Percentiles rank a stretch among this genome's conserved stretches.
Conservation (phyloP, 2,329 filamentous ascomycete genomes). For the Xylariaceae sp. region DNA sequence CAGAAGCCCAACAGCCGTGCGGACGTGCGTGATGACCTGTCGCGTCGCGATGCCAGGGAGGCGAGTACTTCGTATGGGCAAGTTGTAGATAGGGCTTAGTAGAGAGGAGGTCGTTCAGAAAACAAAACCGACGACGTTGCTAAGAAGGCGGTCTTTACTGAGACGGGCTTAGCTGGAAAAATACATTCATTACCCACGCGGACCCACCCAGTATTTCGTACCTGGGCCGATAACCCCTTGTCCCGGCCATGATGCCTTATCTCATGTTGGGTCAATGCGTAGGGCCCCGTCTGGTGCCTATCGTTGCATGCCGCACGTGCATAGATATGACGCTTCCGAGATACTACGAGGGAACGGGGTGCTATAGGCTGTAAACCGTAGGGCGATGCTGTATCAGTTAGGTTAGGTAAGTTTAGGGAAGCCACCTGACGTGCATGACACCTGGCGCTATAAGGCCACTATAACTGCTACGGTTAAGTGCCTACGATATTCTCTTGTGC, state of each 20-base stretch:
- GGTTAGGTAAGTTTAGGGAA: neutral
- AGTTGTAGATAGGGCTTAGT: constrained; percentile 2
- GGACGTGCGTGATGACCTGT: constrained; percentile 9
- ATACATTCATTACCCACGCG: neutral
- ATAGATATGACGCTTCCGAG: too few species aligned
- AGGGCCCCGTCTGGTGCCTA: neutral
- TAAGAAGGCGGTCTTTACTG: constrained; percentile 17
- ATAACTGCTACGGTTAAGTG: neutral
- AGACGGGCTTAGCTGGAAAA: constrained; percentile 16
- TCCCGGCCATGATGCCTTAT: neutral
- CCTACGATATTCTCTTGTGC: neutral
- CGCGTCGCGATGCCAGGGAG: constrained; percentile 17
- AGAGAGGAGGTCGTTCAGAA: constrained; percentile 23
- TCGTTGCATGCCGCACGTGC: neutral
- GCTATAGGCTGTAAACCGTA: too few species aligned
- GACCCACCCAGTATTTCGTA: neutral
- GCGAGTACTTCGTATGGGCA: constrained; percentile 1
- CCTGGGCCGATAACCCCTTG: neutral
- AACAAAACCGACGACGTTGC: constrained; percentile 20
- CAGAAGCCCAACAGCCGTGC: neutral
- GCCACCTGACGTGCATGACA: neutral
- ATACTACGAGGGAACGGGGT: too few species aligned
- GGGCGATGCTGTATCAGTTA: too few species aligned
- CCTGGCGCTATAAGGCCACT: neutral
- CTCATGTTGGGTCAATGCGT: neutral